phyloP scores from a whole-genome alignment of 2,329 filamentous ascomycete species.

The Magnaporthiopsis rhizophila region DNA sequence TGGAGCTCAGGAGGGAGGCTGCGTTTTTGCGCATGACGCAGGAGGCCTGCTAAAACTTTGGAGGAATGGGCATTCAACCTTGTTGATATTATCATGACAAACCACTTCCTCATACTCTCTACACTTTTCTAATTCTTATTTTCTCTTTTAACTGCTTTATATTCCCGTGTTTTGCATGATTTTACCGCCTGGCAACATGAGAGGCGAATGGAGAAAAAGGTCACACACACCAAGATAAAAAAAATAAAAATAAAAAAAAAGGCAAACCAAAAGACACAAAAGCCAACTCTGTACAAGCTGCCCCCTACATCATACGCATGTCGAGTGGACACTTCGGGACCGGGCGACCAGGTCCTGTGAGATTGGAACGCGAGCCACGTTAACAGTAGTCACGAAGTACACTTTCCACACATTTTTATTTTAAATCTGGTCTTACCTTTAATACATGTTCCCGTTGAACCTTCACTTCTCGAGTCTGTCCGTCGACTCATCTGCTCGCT shows the following conservation, averaged over 20 bases:
- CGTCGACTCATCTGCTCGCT: background rate
- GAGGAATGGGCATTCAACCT: too few relatives aligned
- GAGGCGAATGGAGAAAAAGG: too few relatives aligned
- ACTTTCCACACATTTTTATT: background rate
- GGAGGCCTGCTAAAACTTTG: background rate
- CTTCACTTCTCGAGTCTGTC: background rate
- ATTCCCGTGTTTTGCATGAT: too few relatives aligned
- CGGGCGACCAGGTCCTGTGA: constrained; percentile 4
- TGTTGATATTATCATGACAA: too few relatives aligned
- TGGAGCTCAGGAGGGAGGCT: background rate
- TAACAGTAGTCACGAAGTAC: background rate
- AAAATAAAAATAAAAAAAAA: background rate
- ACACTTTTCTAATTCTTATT: too few relatives aligned
- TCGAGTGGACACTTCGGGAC: background rate
- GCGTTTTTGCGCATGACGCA: background rate
- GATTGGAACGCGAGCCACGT: background rate
- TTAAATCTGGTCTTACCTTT: background rate
- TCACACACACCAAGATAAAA: too few relatives aligned
- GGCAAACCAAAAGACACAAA: background rate
- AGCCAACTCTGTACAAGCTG: constrained; percentile 1
- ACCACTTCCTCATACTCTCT: too few relatives aligned
- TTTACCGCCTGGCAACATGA: too few relatives aligned
- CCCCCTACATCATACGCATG: background rate
- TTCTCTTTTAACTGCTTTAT: too few relatives aligned
- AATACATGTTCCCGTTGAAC: background rate